phyloP scores from a whole-genome alignment of 805 yeast species.

The Pichia californica region DNA sequence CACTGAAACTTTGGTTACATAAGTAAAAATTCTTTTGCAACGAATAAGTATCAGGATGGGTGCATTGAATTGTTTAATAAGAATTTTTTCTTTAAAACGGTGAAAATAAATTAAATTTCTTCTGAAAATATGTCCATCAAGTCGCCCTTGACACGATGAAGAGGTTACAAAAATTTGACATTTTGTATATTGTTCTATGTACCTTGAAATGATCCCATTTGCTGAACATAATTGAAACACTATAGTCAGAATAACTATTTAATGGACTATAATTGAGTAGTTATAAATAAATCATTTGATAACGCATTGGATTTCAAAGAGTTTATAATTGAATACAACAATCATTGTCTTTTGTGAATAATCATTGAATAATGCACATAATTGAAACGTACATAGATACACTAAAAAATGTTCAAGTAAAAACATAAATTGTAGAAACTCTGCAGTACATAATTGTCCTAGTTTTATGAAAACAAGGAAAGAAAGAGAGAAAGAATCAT shows the following conservation, averaged over 20 bases:
- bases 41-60: slow-evolving; percentile 8
- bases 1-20: slow-evolving; percentile 4
- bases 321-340: too few relatives aligned
- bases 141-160: slow-evolving; percentile 8
- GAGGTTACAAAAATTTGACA: neutral
- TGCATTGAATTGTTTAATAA: slow-evolving; percentile 5
- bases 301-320: too few relatives aligned
- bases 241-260: too few relatives aligned
- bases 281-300: neutral
- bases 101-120: neutral
- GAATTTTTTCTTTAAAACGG: too few relatives aligned
- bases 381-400: neutral
- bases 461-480: too few relatives aligned
- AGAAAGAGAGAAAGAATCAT: too few relatives aligned
- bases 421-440: neutral
- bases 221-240: neutral
- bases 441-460: neutral
- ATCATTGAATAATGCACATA: too few relatives aligned
- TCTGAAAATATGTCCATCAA: neutral
- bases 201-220: slow-evolving; percentile 6
- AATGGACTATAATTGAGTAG: neutral
- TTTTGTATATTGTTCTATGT: slow-evolving; percentile 7
- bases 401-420: neutral
- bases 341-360: too few relatives aligned
- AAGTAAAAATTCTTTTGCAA: neutral